Conservation (phyloP, 2,329 filamentous ascomycete genomes). For the Fusarium fracticaudum region DNA sequence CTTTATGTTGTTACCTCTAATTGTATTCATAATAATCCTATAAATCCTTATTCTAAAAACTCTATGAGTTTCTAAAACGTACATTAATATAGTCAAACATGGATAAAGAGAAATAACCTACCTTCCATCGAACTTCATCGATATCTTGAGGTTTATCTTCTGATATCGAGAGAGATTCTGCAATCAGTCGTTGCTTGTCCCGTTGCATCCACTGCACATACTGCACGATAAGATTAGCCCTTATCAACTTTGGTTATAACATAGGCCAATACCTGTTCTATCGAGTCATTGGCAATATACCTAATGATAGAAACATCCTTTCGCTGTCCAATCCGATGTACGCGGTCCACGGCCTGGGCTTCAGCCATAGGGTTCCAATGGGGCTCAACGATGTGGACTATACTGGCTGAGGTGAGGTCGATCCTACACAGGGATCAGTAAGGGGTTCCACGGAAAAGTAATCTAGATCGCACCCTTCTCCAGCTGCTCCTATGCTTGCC, state of each 20-base stretch:
- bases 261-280: not conserved
- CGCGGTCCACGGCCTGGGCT: not conserved
- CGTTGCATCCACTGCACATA: not conserved
- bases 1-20: too few relatives aligned
- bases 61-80: not conserved
- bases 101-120: not conserved
- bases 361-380: not conserved
- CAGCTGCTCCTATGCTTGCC: not conserved
- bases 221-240: not conserved
- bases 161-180: not conserved
- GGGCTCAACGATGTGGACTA: not conserved
- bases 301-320: not conserved
- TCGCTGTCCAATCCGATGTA: not conserved
- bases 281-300: not conserved
- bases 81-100: rapidly evolving
- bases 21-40: not conserved
- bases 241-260: rapidly evolving
- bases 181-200: not conserved
- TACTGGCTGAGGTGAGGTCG: not conserved
- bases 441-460: not conserved
- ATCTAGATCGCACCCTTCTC: not conserved
- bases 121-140: not conserved
- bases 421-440: not conserved
- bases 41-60: not conserved
- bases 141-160: not conserved